Evolutionary conservation across 73 alveolate genomes (phyloP).

Genomic region (Strombidium stylifer): DNA sequence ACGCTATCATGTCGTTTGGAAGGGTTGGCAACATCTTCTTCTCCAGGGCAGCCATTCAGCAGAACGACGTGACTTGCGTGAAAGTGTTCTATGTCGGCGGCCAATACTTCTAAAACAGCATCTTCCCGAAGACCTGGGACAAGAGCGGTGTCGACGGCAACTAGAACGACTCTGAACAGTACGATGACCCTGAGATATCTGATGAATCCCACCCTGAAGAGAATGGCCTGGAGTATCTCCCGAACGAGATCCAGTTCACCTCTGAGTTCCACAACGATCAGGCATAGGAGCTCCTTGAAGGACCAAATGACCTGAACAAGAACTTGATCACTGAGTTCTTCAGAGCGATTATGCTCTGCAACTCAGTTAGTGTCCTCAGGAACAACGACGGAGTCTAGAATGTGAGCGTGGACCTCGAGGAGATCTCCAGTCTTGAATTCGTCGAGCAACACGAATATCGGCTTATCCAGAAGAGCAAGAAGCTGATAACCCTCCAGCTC

Average conservation of each 20-base stretch:
- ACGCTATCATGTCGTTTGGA: slow-evolving; percentile 26
- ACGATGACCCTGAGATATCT: not conserved
- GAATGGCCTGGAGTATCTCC: not conserved
- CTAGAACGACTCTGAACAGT: not conserved
- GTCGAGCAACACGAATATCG: not conserved
- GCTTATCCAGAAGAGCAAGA: no score
- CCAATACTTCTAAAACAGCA: not conserved
- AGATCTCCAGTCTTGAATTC: slow-evolving; percentile 13
- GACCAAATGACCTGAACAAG: not conserved
- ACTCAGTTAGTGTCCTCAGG: slow-evolving; percentile 8
- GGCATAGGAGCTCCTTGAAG: not conserved
- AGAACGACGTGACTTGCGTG: not conserved
- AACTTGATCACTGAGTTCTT: slow-evolving; percentile 5
- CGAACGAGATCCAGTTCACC: not conserved
- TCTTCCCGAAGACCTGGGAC: no score
- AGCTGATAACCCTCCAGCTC: no score
- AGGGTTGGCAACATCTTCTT: slow-evolving; percentile 11
- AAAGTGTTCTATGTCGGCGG: slow-evolving; percentile 2
- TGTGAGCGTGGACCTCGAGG: slow-evolving; percentile 17
- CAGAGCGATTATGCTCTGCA: slow-evolving; percentile 11
- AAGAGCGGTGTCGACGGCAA: not conserved
- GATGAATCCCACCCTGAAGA: not conserved
- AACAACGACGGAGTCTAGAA: not conserved
- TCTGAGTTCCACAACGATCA: not conserved
- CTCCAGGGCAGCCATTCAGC: slow-evolving; percentile 6